These are phyloP conservation scores for Neurospora hispaniola DNA, from an alignment of 495 filamentous ascomycete genomes.

Conservation along the genomic window DNA sequence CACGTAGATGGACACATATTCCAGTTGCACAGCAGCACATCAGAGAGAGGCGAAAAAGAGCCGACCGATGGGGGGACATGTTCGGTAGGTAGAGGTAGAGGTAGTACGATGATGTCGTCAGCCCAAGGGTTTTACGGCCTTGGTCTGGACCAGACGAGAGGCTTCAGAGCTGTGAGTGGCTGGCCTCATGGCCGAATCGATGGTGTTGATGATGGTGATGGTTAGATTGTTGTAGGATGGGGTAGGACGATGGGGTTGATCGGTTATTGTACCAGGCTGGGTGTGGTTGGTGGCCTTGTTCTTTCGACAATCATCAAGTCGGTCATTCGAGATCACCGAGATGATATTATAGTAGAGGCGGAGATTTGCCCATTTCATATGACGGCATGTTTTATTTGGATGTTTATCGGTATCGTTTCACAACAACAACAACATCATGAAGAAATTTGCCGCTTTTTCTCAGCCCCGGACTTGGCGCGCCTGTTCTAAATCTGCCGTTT, in stretches of 20 bases:
- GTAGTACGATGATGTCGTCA: background rate
- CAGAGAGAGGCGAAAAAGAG: background rate
- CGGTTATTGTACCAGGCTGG: no score
- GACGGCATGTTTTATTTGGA: no score
- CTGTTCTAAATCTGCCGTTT: background rate
- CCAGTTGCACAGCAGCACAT: background rate
- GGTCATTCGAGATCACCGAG: no score
- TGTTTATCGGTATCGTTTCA: background rate
- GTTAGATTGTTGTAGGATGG: no score
- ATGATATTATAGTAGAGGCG: no score
- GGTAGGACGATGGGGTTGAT: no score
- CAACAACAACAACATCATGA: background rate
- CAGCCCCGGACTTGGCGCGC: background rate
- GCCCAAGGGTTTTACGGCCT: background rate
- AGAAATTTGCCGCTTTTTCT: background rate
- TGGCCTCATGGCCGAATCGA: background rate
- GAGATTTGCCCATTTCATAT: no score
- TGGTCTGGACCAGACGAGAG: background rate
- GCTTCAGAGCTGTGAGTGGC: background rate
- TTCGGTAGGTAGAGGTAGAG: background rate
- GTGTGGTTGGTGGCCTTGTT: no score
- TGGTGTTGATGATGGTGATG: background rate
- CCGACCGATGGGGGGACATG: background rate
- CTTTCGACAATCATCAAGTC: no score
- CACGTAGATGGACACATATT: background rate